Percentiles rank a stretch among this genome's conserved stretches.
Evolutionary conservation across 148 eudicot species (phyloP).

Genomic region (Arbutus unedo): DNA sequence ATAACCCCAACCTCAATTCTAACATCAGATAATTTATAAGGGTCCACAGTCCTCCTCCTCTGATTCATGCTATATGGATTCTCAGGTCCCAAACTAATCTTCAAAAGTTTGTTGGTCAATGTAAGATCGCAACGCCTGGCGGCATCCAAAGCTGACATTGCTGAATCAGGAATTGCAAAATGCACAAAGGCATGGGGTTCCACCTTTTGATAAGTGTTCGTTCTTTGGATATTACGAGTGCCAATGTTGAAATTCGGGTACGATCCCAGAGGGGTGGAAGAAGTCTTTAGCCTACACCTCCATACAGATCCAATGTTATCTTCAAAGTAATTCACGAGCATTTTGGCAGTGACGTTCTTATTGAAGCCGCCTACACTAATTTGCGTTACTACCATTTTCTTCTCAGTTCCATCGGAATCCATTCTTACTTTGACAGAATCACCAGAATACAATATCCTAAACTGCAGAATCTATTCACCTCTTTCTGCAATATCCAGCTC

Average conservation of each 20-base stretch:
- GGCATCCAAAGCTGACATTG: slow-evolving; percentile 40
- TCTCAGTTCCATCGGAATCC: slow-evolving; percentile 47
- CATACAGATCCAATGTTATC: slow-evolving; percentile 51
- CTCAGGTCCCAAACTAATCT: slow-evolving; percentile 58
- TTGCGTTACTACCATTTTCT: slow-evolving; percentile 56
- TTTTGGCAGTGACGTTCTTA: slow-evolving; percentile 47
- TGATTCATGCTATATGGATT: slow-evolving; percentile 62
- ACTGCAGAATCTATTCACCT: not conserved
- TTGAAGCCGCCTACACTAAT: slow-evolving; percentile 81
- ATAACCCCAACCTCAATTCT: slow-evolving; percentile 53
- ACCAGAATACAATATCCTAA: not conserved
- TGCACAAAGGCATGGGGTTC: slow-evolving; percentile 92
- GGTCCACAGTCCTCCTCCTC: slow-evolving; percentile 49
- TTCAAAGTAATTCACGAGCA: slow-evolving; percentile 59
- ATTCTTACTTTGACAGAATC: slow-evolving; percentile 29
- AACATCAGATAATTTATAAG: slow-evolving; percentile 52
- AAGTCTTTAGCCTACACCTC: slow-evolving; percentile 88
- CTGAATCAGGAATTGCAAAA: slow-evolving; percentile 53
- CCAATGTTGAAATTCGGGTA: slow-evolving; percentile 45
- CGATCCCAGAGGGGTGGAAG: slow-evolving; percentile 73
- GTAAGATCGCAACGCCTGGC: slow-evolving; percentile 44
- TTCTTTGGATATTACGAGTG: slow-evolving; percentile 25
- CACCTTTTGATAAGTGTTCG: slow-evolving; percentile 49
- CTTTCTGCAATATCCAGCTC: not conserved
- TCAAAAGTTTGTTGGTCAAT: slow-evolving; percentile 32